Conservation (phyloP, 2,329 filamentous ascomycete genomes). For the Rhinocladiella similis region DNA sequence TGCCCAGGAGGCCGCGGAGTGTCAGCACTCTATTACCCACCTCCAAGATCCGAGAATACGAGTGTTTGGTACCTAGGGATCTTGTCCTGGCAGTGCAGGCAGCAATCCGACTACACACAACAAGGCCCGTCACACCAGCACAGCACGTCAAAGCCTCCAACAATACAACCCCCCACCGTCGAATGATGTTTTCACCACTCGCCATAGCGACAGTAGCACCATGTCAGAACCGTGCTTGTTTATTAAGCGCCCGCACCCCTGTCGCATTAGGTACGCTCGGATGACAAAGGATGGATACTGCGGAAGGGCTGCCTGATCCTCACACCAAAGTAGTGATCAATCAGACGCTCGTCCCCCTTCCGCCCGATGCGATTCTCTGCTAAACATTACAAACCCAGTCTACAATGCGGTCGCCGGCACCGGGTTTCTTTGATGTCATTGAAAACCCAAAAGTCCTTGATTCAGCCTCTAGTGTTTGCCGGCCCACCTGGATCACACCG, state of each 20-base stretch:
- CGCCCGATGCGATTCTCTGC: too few relatives aligned
- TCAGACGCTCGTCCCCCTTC: not conserved
- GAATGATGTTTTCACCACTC: not conserved
- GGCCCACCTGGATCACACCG: not conserved
- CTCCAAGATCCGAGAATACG: not conserved
- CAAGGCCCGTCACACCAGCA: too few relatives aligned
- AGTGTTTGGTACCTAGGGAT: too few relatives aligned
- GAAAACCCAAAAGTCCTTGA: not conserved
- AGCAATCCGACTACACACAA: too few relatives aligned
- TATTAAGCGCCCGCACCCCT: not conserved
- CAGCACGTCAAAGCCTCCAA: too few relatives aligned
- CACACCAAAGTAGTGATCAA: not conserved
- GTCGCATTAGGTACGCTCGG: too few relatives aligned
- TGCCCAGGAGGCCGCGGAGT: too few relatives aligned
- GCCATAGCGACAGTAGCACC: not conserved
- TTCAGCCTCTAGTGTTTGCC: not conserved
- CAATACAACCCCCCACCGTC: not conserved
- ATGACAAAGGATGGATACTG: not conserved
- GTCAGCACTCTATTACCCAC: not conserved
- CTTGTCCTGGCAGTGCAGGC: too few relatives aligned
- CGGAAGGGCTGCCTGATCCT: not conserved
- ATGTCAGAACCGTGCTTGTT: not conserved
- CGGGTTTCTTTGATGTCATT: not conserved
- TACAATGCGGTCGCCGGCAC: too few relatives aligned
- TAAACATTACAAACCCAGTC: too few relatives aligned